These are phyloP conservation scores for Hortiboletus campestris DNA, from an alignment of 768 basidiomycete genomes.

Conservation along the genomic window DNA sequence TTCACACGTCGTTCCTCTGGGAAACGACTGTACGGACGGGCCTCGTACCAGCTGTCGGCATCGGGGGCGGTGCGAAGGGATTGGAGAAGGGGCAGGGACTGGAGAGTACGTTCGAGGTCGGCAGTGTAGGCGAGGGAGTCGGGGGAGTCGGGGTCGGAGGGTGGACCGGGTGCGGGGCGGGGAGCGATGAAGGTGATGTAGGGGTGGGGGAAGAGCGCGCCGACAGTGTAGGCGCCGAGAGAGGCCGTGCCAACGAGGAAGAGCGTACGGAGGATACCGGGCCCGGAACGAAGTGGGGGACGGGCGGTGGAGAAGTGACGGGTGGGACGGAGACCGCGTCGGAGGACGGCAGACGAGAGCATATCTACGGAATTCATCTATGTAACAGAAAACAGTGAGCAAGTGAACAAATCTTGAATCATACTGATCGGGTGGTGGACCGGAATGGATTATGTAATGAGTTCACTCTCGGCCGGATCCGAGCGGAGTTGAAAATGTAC, in stretches of 20 bases:
- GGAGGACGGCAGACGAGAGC: slow-evolving; percentile 9
- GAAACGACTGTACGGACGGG: slow-evolving; percentile 66
- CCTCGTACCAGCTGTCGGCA: slow-evolving; percentile 69
- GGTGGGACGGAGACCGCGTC: neutral
- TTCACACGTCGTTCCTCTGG: slow-evolving; percentile 78
- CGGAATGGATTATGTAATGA: slow-evolving; percentile 8
- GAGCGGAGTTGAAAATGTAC: slow-evolving; percentile 18
- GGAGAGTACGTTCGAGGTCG: slow-evolving; percentile 65
- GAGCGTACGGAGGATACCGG: slow-evolving; percentile 13
- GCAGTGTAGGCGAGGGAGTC: slow-evolving; percentile 58
- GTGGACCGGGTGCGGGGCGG: slow-evolving; percentile 71
- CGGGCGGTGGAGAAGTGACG: slow-evolving; percentile 20
- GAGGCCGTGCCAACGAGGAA: slow-evolving; percentile 23
- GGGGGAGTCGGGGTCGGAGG: slow-evolving; percentile 47
- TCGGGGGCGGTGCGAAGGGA: slow-evolving; percentile 49
- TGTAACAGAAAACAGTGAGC: too few species aligned
- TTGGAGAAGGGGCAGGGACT: slow-evolving; percentile 58
- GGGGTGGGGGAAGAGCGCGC: slow-evolving; percentile 70
- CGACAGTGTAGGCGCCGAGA: slow-evolving; percentile 42
- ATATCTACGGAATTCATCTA: neutral
- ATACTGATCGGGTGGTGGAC: neutral
- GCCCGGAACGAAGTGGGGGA: neutral
- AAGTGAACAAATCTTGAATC: too few species aligned
- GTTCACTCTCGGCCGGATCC: slow-evolving; percentile 15
- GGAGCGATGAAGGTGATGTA: slow-evolving; percentile 71